phyloP scores from a whole-genome alignment of 2,329 filamentous ascomycete species.

The Aspergillus quadrilineatus region DNA sequence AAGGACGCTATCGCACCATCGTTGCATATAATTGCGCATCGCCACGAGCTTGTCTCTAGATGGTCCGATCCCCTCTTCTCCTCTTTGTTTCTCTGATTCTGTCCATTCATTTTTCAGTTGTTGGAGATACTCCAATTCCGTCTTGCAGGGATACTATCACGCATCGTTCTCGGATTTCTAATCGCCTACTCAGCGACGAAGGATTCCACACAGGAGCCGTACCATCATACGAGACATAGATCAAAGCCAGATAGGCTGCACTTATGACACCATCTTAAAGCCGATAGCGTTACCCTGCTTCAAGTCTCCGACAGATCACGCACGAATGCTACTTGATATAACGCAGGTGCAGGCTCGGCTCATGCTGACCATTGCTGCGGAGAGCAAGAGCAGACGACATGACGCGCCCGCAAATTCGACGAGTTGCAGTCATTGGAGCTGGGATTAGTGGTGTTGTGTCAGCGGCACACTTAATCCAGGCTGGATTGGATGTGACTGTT shows the following conservation, averaged over 20 bases:
- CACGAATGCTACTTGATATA: not conserved
- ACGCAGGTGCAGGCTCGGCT: not conserved
- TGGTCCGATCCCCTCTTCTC: slow-evolving; percentile 9
- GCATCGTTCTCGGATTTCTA: slow-evolving; percentile 6
- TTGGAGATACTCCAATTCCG: slow-evolving; percentile 18
- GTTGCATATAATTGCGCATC: slow-evolving; percentile 28
- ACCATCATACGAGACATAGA: not conserved
- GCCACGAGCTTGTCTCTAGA: not conserved
- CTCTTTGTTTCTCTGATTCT: not conserved
- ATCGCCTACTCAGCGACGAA: not conserved
- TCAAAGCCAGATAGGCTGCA: not conserved
- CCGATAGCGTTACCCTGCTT: not conserved
- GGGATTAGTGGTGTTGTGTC: slow-evolving; percentile 52
- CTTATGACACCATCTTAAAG: slow-evolving; percentile 3
- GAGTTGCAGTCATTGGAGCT: slow-evolving; percentile 52
- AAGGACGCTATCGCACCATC: slow-evolving; percentile 33
- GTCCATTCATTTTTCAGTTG: slow-evolving; percentile 6
- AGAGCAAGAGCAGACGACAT: slow-evolving; percentile 15
- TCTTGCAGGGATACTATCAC: slow-evolving; percentile 25
- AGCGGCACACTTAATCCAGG: slow-evolving; percentile 48
- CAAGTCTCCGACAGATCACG: not conserved
- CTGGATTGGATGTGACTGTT: slow-evolving; percentile 52
- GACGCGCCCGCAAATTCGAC: slow-evolving; percentile 19
- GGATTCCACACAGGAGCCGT: not conserved
- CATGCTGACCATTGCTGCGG: not conserved